Percentiles rank a stretch among this genome's conserved stretches.
phyloP scores from a whole-genome alignment of 345 rosid species.

The Anastatica hierochuntica region DNA sequence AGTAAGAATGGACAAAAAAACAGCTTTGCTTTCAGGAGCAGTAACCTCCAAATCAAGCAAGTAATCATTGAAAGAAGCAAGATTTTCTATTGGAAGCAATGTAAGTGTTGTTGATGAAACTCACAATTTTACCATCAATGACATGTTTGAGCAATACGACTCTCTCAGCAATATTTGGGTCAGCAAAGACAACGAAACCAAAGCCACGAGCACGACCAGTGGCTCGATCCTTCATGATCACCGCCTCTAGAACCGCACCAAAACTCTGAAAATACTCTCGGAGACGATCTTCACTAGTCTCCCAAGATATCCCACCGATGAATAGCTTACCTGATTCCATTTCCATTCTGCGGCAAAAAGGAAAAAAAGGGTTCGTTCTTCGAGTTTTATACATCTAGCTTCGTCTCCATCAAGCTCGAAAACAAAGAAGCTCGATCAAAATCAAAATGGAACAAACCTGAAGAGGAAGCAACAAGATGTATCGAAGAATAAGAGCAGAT shows the following conservation, averaged over 20 bases:
- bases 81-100: slow-evolving; percentile 13
- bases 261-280: slow-evolving; percentile 69
- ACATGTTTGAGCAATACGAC: slow-evolving; percentile 66
- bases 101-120: slow-evolving; percentile 15
- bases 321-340: slow-evolving; percentile 86
- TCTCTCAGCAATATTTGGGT: slow-evolving; percentile 69
- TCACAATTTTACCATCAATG: slow-evolving; percentile 81
- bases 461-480: slow-evolving; percentile 11
- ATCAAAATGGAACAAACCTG: slow-evolving; percentile 27
- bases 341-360: slow-evolving; percentile 52
- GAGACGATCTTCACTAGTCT: slow-evolving; percentile 79
- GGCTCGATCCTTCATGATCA: slow-evolving; percentile 88
- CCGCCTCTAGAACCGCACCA: slow-evolving; percentile 79
- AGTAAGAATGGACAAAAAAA: slow-evolving; percentile 13
- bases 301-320: slow-evolving; percentile 95
- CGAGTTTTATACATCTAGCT: neutral
- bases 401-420: slow-evolving; percentile 17
- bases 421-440: neutral
- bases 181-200: slow-evolving; percentile 80
- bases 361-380: neutral
- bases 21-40: slow-evolving; percentile 15
- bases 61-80: neutral
- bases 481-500: slow-evolving; percentile 18
- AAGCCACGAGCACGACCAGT: slow-evolving; percentile 96
- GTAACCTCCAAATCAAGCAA: slow-evolving; percentile 18